These are phyloP conservation scores for Cyberlindnera samutprakarnensis DNA, from an alignment of 805 yeast species.

Conservation along the genomic window DNA sequence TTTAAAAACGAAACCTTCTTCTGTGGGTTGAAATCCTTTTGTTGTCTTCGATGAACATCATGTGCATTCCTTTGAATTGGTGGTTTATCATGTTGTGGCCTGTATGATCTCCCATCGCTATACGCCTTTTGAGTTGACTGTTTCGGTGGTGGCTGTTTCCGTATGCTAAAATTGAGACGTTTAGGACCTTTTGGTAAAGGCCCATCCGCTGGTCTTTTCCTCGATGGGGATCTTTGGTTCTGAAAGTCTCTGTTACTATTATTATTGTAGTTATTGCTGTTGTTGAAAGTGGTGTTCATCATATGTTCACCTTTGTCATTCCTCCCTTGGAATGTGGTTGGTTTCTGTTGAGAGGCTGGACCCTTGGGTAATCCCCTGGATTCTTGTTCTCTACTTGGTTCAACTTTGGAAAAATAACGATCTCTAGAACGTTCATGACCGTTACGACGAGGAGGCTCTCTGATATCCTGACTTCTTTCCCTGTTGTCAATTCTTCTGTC, in stretches of 20 bases:
- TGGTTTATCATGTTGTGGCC: slow-evolving; percentile 2
- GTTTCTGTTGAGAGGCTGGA: slow-evolving; percentile 1
- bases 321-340: too few relatives aligned
- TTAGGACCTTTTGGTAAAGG: slow-evolving; percentile 3
- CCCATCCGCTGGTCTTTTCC: slow-evolving; percentile 2
- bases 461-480: not conserved
- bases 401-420: slow-evolving; percentile 3
- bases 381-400: not conserved
- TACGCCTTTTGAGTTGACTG: not conserved
- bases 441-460: not conserved
- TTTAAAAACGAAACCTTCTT: slow-evolving; percentile 15
- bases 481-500: slow-evolving; percentile 1
- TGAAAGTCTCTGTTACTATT: not conserved
- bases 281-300: not conserved
- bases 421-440: slow-evolving; percentile 3
- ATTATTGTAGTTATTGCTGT: not conserved
- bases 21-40: not conserved
- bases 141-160: not conserved
- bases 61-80: too few relatives aligned
- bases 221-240: not conserved
- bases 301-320: not conserved
- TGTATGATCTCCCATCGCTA: slow-evolving; percentile 3
- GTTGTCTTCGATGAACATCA: too few relatives aligned
- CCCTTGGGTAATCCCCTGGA: not conserved
- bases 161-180: slow-evolving; percentile 1